Evolutionary conservation across 257 asterid genomes (phyloP), one percentile per base, ranked within the genome.

Genomic region (Cynanchum wilfordii): DNA sequence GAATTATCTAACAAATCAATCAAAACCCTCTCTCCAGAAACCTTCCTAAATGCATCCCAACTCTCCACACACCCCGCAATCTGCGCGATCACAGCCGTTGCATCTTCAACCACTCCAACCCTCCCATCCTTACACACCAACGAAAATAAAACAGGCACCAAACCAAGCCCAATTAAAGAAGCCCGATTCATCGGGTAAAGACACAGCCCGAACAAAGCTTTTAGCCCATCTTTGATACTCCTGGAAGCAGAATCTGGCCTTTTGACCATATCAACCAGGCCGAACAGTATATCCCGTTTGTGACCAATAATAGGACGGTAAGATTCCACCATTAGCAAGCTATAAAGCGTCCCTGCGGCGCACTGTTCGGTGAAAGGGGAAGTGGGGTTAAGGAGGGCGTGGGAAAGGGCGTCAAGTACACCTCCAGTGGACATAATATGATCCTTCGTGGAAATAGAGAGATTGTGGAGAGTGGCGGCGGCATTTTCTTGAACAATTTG

Each of bases 1-100:
- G 97, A 78, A 49, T 76, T 83, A 29, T 94, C 98, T 82, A 94
- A 56, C 82, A 94, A 75, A 82, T 91, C 98, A 82, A 91, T 85
- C 90, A 94, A 72, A 65, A 94, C 86, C 63, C 88, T 89, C 4
- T 87, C 65, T 40, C 97, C 97, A 55, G 88, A 78, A 4, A 85
- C 89, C 84, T 80, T 87, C 72, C 84, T 85, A 62, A 91, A 86
- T 27, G 86, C 91, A 60, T 87, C 96, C 90, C 90, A 88, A 79
- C 96, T 85, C 84, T 94, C 97, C 81, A 85, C 95, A 63, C 96
- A 91, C 6, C 96, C 98, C 0, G 97, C 96, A 5, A 94, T 80
- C 76, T 94, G 98, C 1, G 98, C 97, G 40, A 94, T 87, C 77
- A 94, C 98, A 0, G 98, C 98, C 0, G 98, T 94, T 8, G 95